phyloP scores from a whole-genome alignment of 139 green algal species.

The Picochlorum sp. region DNA sequence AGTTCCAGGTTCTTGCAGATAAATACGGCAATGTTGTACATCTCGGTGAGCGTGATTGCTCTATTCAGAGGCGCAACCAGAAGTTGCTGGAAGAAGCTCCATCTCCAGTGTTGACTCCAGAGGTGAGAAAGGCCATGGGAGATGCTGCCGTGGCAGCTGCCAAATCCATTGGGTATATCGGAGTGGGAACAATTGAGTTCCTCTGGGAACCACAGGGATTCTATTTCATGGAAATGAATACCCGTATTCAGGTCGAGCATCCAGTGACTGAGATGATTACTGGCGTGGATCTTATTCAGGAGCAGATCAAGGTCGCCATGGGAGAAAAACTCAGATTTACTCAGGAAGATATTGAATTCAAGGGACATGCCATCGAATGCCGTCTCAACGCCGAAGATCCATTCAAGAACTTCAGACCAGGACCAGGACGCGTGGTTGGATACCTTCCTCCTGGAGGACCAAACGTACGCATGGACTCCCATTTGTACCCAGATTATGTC shows the following conservation, averaged over 20 bases:
- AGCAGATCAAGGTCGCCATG: conserved; percentile 83
- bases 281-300: conserved; percentile 83
- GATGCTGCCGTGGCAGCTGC: conserved; percentile 72
- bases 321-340: conserved; percentile 61
- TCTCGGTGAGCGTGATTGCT: conserved; percentile 93
- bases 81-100: conserved; percentile 96
- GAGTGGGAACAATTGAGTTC: conserved; percentile 90
- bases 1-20: conserved; percentile 96
- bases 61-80: conserved; percentile 94
- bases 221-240: conserved; percentile 99
- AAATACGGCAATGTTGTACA: conserved; percentile 93
- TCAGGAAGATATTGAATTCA: conserved; percentile 83
- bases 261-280: conserved; percentile 95
- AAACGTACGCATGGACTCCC: conserved; percentile 91
- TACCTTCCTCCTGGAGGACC: conserved; percentile 88
- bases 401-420: conserved; percentile 81
- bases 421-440: conserved; percentile 63
- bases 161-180: conserved; percentile 76
- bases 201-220: conserved; percentile 87
- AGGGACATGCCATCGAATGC: conserved; percentile 89
- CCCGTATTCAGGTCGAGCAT: conserved; percentile 92
- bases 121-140: conserved; percentile 84
- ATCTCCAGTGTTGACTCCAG: conserved; percentile 72
- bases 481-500: conserved; percentile 92
- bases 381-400: conserved; percentile 91